Conservation (phyloP, 169 alveolate species). For the Eimeria acervulina region DNA sequence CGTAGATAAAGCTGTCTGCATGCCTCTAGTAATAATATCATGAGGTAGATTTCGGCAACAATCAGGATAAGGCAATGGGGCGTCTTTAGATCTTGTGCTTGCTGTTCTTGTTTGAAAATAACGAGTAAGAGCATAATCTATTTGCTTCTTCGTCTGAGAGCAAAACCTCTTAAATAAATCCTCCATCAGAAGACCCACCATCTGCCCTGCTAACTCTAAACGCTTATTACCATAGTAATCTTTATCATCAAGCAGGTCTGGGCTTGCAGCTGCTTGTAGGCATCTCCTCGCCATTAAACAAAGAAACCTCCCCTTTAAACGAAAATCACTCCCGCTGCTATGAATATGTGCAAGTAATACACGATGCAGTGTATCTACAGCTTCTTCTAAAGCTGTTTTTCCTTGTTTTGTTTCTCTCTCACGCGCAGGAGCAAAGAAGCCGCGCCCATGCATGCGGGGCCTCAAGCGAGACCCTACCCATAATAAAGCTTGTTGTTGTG, state of each 20-base stretch:
- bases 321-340: conserved; percentile 89
- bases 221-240: conserved; percentile 99
- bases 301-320: conserved; percentile 87
- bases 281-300: conserved; percentile 98
- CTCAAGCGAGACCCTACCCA: conserved; percentile 93
- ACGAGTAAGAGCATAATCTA: conserved; percentile 88
- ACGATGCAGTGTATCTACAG: conserved; percentile 95
- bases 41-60: conserved; percentile 93
- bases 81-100: conserved; percentile 74
- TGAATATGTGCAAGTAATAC: conserved; percentile 94
- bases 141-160: conserved; percentile 87
- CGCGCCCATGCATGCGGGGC: conserved; percentile 91
- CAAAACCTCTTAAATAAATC: conserved; percentile 92
- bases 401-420: conserved; percentile 81
- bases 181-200: conserved; percentile 98
- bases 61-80: conserved; percentile 91
- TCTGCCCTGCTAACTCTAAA: conserved; percentile 99
- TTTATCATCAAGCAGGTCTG: conserved; percentile 97
- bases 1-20: conserved; percentile 97
- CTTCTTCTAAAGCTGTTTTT: conserved; percentile 93
- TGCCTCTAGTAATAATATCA: conserved; percentile 97
- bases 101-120: conserved; percentile 78
- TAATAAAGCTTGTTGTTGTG: conserved; percentile 94
- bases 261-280: conserved; percentile 96
- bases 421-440: conserved; percentile 90